A percentile compares a stretch with the other conserved stretches of the same genome.
These are phyloP conservation scores for Diaporthe amygdali DNA, from an alignment of 2,329 filamentous ascomycete species.

Conservation along the genomic window DNA sequence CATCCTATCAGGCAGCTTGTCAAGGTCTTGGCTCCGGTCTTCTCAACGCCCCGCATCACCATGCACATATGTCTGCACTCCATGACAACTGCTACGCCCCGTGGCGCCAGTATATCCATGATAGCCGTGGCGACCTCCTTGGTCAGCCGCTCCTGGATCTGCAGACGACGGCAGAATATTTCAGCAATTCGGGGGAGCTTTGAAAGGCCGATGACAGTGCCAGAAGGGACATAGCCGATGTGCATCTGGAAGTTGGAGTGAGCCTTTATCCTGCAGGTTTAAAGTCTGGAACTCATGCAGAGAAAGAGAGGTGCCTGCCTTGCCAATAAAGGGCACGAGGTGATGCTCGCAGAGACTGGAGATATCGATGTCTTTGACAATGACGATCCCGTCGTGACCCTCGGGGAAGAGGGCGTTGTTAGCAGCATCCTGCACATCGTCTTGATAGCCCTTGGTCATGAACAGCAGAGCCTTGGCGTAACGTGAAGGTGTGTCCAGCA, in stretches of 20 bases:
- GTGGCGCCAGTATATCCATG: slow-evolving; percentile 88
- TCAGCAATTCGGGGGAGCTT: slow-evolving; percentile 96
- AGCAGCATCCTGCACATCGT: slow-evolving; percentile 89
- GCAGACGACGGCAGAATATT: slow-evolving; percentile 91
- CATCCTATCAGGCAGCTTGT: slow-evolving; percentile 96
- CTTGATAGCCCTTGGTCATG: slow-evolving; percentile 95
- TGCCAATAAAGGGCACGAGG: slow-evolving; percentile 93
- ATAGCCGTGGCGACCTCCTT: slow-evolving; percentile 96
- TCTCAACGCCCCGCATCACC: slow-evolving; percentile 97
- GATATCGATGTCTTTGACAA: slow-evolving; percentile 96
- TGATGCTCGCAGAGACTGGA: slow-evolving; percentile 97
- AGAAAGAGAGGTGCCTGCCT: too few species aligned
- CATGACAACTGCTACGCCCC: slow-evolving; percentile 96
- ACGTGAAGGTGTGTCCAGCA: slow-evolving; percentile 74
- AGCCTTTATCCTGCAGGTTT: too few species aligned
- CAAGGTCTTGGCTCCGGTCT: slow-evolving; percentile 84
- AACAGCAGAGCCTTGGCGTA: slow-evolving; percentile 96
- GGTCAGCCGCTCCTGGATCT: slow-evolving; percentile 95
- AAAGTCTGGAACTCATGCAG: too few species aligned
- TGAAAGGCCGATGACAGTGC: slow-evolving; percentile 90
- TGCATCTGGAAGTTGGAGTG: too few species aligned
- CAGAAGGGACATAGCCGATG: slow-evolving; percentile 93
- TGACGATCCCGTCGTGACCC: slow-evolving; percentile 94
- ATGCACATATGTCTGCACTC: slow-evolving; percentile 96
- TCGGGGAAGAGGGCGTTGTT: slow-evolving; percentile 97